Evolutionary conservation across 208 protist genomes (phyloP).

Genomic region (Crithidia sp.): DNA sequence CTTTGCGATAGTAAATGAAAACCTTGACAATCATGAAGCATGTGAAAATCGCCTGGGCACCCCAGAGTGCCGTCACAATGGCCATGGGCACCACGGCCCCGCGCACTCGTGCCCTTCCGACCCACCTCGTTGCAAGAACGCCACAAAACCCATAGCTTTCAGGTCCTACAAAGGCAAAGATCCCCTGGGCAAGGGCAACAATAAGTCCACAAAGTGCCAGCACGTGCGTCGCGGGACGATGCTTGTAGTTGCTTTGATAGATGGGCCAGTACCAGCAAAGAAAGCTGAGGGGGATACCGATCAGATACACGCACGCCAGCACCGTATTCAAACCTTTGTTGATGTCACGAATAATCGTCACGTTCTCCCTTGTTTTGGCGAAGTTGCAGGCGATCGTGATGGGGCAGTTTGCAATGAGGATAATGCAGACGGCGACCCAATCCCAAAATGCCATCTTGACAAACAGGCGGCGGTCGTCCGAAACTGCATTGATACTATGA

Average conservation of each 20-base stretch:
- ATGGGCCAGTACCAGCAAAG: constrained; percentile 75
- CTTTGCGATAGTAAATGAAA: constrained; percentile 73
- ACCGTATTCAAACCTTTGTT: constrained; percentile 48
- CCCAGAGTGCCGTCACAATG: constrained; percentile 65
- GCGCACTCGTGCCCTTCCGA: constrained; percentile 34
- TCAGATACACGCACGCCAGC: constrained; percentile 57
- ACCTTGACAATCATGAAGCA: constrained; percentile 49
- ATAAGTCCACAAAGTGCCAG: constrained; percentile 62
- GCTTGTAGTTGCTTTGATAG: constrained; percentile 58
- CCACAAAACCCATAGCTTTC: constrained; percentile 55
- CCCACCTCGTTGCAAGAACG: constrained; percentile 43
- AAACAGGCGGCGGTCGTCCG: constrained; percentile 43
- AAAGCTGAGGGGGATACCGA: constrained; percentile 73
- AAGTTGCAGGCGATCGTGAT: constrained; percentile 53
- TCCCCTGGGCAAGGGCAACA: constrained; percentile 48
- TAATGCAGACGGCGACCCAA: constrained; percentile 67
- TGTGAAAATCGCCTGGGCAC: constrained; percentile 43
- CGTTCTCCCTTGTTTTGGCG: constrained; percentile 11
- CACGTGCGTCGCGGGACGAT: constrained; percentile 49
- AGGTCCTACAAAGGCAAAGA: constrained; percentile 63
- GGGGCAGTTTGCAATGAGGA: constrained; percentile 57
- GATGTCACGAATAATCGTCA: constrained; percentile 18
- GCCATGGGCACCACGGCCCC: constrained; percentile 46
- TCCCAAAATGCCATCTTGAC: constrained; percentile 67
- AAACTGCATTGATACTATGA: constrained; percentile 58